Base-by-base conservation (phyloP, 176 grass and related monocot species). In the Rhynchospora breviuscula region DNA sequence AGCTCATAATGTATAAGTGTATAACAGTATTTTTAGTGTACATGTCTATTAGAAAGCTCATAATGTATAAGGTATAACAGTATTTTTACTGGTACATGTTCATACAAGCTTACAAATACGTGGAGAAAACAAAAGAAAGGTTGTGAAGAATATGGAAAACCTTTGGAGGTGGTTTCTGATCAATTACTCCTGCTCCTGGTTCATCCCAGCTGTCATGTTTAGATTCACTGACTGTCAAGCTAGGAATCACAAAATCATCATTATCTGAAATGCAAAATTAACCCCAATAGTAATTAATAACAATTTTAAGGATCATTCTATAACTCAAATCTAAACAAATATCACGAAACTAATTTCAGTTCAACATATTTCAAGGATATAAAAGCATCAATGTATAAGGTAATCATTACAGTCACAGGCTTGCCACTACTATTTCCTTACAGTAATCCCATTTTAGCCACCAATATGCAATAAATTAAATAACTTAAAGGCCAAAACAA, bases 201-300 rank as follows among this genome's bases (percentile, higher is more conserved):
- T 82, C 84, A 87, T 98, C 81, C 93, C 90, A 91, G 68, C 88
- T 87, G 85, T 89, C 81, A 0, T 85, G 22, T 86, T 92, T 86
- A 83, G 92, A 84, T 88, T 93, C 90, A 72, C 85, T 86, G 49
- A 90, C 82, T 62, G 83, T 81, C 79, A 98, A 90, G 68, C 90
- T 94, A 85, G 95, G 94, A 70, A 98, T 91, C 81, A 94, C 95
- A 84, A 98, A 98, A 52, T 68, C 90, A 75, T 98, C 95, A 90
- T 91, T 94, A 87, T 98, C 95, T 94, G 90, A 71, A 76, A 85
- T 67, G 19, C 13, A 78, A 56, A 56, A 82, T 67, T 5, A 66
- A 63, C 23, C 80, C 19, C 15, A 11, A 46, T 46, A 67, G 13
- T 33, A 63, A 63, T 48, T 25, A 60, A 26, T 25, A 44, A 63